Conservation (phyloP, 345 rosid genomes). For the Balakata baccata region DNA sequence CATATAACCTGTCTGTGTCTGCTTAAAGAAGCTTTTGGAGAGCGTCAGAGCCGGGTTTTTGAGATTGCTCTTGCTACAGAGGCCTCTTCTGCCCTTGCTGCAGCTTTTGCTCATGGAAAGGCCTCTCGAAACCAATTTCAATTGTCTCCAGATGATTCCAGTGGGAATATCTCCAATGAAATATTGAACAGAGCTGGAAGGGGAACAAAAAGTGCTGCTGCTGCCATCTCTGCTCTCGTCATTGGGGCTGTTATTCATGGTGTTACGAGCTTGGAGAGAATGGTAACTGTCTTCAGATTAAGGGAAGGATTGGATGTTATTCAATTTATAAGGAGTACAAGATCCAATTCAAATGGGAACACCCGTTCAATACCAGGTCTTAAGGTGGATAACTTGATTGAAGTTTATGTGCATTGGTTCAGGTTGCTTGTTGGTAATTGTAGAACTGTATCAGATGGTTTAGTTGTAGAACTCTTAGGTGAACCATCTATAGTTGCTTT, state of each 20-base stretch:
- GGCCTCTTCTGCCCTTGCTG: conserved; percentile 72
- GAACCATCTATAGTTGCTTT: conserved; percentile 82
- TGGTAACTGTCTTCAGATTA: conserved; percentile 75
- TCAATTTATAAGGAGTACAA: conserved; percentile 68
- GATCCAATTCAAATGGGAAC: conserved; percentile 80
- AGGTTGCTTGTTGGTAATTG: conserved; percentile 87
- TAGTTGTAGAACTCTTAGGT: conserved; percentile 83
- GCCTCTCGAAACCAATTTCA: conserved; percentile 79
- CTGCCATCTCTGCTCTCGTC: conserved; percentile 84
- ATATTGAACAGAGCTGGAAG: conserved; percentile 45
- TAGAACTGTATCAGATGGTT: conserved; percentile 80
- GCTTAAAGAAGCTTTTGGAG: conserved; percentile 93
- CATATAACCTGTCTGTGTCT: conserved; percentile 76
- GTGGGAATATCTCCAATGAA: conserved; percentile 42
- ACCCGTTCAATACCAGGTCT: conserved; percentile 55
- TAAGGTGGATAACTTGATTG: conserved; percentile 65
- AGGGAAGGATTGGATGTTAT: conserved; percentile 82
- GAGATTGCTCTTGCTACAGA: conserved; percentile 97
- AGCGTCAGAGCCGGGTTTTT: conserved; percentile 89
- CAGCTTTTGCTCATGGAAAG: conserved; percentile 64
- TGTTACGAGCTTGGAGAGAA: conserved; percentile 89
- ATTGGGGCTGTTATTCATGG: conserved; percentile 84
- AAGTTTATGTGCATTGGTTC: conserved; percentile 85
- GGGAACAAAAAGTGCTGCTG: conserved; percentile 65
- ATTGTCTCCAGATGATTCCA: conserved; percentile 74